Conservation (phyloP, 2,329 filamentous ascomycete genomes). For the Chrysosporium queenslandicum region DNA sequence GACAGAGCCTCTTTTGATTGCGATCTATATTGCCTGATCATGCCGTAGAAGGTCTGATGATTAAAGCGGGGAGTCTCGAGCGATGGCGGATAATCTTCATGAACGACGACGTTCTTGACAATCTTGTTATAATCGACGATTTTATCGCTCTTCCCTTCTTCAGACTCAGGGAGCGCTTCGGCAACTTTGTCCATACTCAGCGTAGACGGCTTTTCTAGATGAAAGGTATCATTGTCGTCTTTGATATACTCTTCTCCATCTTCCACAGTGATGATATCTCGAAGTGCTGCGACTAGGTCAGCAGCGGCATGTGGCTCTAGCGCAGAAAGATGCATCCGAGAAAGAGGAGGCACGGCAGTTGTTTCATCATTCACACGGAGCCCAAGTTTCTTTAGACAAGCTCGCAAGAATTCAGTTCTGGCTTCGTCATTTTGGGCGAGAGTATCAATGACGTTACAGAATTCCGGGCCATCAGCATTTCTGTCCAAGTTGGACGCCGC, state of each 20-base stretch:
- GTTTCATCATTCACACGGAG: slow-evolving; percentile 64
- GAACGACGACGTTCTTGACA: slow-evolving; percentile 62
- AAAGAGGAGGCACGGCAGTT: slow-evolving; percentile 64
- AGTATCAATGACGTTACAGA: slow-evolving; percentile 57
- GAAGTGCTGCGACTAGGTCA: slow-evolving; percentile 52
- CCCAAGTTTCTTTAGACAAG: slow-evolving; percentile 68
- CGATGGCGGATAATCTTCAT: slow-evolving; percentile 59
- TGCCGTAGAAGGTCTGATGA: slow-evolving; percentile 65
- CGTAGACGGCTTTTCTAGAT: slow-evolving; percentile 57
- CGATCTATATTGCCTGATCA: slow-evolving; percentile 56
- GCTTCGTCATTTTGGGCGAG: slow-evolving; percentile 59
- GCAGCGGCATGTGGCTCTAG: slow-evolving; percentile 54
- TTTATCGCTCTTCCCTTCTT: slow-evolving; percentile 41
- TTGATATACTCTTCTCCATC: slow-evolving; percentile 62
- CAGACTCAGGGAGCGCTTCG: slow-evolving; percentile 40
- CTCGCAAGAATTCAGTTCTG: slow-evolving; percentile 65
- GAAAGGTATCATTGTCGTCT: slow-evolving; percentile 74
- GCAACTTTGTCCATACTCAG: slow-evolving; percentile 50
- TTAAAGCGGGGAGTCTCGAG: slow-evolving; percentile 79
- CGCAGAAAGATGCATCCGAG: slow-evolving; percentile 71
- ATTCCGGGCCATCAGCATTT: slow-evolving; percentile 57
- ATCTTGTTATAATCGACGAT: slow-evolving; percentile 66
- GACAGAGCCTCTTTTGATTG: slow-evolving; percentile 46
- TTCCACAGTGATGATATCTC: slow-evolving; percentile 57
- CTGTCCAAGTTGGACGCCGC: slow-evolving; percentile 65